phyloP scores from a whole-genome alignment of 345 rosid genomes.

The Raphanus raphanistrum region DNA sequence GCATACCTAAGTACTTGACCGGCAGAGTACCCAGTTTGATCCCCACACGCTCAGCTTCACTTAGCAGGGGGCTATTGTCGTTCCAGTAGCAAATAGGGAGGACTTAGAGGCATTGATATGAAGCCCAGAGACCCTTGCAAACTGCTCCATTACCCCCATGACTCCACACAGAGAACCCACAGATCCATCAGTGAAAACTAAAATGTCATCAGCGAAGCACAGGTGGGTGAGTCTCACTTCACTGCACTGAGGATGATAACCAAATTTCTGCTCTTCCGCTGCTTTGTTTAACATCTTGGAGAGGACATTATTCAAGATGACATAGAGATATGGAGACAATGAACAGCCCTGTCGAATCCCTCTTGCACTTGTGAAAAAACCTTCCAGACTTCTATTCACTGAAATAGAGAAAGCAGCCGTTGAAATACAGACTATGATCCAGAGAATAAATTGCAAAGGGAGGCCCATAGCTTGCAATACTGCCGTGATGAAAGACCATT shows the following conservation, averaged over 20 bases:
- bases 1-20: neutral
- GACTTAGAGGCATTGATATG: neutral
- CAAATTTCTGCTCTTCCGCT: neutral
- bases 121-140: neutral
- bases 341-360: neutral
- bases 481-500: neutral
- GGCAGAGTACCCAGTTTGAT: neutral
- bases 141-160: neutral
- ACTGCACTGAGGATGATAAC: neutral
- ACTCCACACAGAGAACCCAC: neutral
- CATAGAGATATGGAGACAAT: neutral
- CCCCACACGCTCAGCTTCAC: neutral
- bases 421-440: neutral
- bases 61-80: neutral
- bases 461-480: neutral
- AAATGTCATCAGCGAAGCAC: neutral
- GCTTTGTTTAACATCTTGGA: neutral
- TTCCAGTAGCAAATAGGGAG: neutral
- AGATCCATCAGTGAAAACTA: neutral
- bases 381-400: neutral
- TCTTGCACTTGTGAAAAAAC: neutral
- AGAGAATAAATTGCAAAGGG: neutral
- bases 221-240: neutral
- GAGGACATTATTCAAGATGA: neutral
- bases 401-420: neutral